A percentile compares a stretch with the other conserved stretches of the same genome.
These are phyloP conservation scores for Monilinia fructicola DNA, from an alignment of 2,329 filamentous ascomycete genomes.

Conservation along the genomic window DNA sequence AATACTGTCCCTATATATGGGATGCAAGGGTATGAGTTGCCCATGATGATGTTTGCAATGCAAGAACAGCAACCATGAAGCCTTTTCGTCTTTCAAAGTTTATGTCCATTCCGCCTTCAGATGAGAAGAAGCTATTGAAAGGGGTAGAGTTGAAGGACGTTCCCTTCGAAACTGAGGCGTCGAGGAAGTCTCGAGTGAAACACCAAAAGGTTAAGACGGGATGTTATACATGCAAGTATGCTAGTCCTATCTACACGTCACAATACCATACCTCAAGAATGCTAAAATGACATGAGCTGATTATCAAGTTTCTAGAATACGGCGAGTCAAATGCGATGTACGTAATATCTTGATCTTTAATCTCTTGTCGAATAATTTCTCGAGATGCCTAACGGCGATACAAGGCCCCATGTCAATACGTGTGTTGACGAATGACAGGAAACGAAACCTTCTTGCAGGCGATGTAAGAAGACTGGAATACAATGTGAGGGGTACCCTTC, in stretches of 20 bases:
- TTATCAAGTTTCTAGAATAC: slow-evolving; percentile 1
- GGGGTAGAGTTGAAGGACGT: neutral
- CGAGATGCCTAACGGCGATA: neutral
- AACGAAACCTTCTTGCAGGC: slow-evolving; percentile 28
- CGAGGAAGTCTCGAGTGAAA: slow-evolving; percentile 11
- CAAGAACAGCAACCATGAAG: slow-evolving; percentile 13
- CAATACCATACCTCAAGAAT: neutral
- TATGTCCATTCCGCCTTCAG: neutral
- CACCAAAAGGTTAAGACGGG: slow-evolving; percentile 21
- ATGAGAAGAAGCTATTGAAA: neutral
- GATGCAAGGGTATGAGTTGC: slow-evolving; percentile 6
- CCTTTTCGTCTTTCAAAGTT: slow-evolving; percentile 20
- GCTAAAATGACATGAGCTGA: slow-evolving; percentile 12
- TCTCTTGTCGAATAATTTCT: neutral
- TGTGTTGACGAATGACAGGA: slow-evolving; percentile 25
- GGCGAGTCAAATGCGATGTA: slow-evolving; percentile 23
- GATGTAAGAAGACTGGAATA: slow-evolving; percentile 27
- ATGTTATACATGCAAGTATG: slow-evolving; percentile 21
- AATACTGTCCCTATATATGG: neutral
- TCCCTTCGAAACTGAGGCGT: neutral
- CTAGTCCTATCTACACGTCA: slow-evolving; percentile 9
- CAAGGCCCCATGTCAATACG: neutral
- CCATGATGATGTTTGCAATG: slow-evolving; percentile 10
- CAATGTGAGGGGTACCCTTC: slow-evolving; percentile 30
- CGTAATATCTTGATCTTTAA: neutral